A percentile compares a stretch with the other conserved stretches of the same genome.
These are phyloP conservation scores for Claviceps maximensis DNA, from an alignment of 2,329 filamentous ascomycete genomes.

Conservation along the genomic window DNA sequence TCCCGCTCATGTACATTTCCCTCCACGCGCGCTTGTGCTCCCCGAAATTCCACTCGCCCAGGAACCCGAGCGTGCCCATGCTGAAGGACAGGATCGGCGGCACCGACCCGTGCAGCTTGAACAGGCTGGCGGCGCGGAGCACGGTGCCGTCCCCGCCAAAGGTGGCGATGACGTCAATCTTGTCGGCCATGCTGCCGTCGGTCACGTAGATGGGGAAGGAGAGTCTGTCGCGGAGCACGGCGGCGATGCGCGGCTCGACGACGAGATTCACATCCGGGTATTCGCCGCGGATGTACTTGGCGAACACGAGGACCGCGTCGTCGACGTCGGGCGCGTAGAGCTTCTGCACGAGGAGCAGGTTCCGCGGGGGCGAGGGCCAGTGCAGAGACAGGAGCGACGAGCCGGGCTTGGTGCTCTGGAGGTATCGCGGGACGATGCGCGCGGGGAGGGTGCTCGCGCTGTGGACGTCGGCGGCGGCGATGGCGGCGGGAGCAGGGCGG, in stretches of 20 bases:
- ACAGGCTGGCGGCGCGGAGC: conserved; percentile 38
- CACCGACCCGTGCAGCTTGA: conserved; percentile 62
- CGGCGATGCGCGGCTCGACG: conserved; percentile 65
- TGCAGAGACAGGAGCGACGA: conserved; percentile 42
- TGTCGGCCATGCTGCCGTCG: conserved; percentile 50
- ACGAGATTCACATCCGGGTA: conserved; percentile 74
- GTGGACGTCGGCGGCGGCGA: conserved; percentile 19
- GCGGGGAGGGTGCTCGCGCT: conserved; percentile 21
- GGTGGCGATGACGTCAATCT: conserved; percentile 79
- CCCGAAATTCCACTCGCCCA: conserved; percentile 91
- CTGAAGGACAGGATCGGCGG: conserved; percentile 90
- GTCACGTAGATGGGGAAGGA: conserved; percentile 60
- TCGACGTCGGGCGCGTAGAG: conserved; percentile 41
- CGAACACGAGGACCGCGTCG: conserved; percentile 39
- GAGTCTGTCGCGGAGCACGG: conserved; percentile 55
- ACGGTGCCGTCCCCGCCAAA: conserved; percentile 63
- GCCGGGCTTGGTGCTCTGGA: conserved; percentile 29
- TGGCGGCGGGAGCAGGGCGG: conserved; percentile 24
- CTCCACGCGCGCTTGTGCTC: conserved; percentile 88
- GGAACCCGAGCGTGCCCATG: conserved; percentile 89
- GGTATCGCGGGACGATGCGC: conserved; percentile 22
- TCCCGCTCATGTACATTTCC: conserved; percentile 76
- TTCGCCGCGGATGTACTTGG: conserved; percentile 61
- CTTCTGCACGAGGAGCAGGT: conserved; percentile 46
- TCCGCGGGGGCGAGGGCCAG: conserved; percentile 40